Conservation (phyloP, 805 yeast genomes). For the Candida piceae region DNA sequence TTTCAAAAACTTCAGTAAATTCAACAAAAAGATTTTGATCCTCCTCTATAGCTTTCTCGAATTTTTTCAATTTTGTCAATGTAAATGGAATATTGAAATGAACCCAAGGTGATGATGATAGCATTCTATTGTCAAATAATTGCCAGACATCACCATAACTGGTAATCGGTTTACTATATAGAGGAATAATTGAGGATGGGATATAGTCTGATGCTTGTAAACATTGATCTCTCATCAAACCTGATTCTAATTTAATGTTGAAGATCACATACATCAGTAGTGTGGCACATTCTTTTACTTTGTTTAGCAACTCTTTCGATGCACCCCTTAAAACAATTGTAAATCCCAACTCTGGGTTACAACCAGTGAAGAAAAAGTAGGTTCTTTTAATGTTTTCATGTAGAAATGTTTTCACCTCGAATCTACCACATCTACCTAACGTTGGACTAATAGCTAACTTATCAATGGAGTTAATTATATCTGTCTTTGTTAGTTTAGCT, state of each 20-base stretch:
- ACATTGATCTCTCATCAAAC: constrained; percentile 66
- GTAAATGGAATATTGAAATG: constrained; percentile 58
- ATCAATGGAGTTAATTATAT: constrained; percentile 81
- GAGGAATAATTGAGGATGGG: constrained; percentile 10
- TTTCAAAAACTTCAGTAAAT: constrained; percentile 16
- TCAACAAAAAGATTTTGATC: constrained; percentile 26
- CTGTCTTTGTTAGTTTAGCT: constrained; percentile 76
- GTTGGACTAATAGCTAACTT: constrained; percentile 66
- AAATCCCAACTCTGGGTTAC: constrained; percentile 68
- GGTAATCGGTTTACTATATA: constrained; percentile 16
- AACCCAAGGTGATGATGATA: constrained; percentile 86
- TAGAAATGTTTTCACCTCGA: constrained; percentile 66
- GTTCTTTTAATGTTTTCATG: constrained; percentile 57
- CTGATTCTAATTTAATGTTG: constrained; percentile 75
- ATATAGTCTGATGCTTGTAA: constrained; percentile 40
- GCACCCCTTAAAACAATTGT: constrained; percentile 87
- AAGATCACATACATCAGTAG: constrained; percentile 75
- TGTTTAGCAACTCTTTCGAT: constrained; percentile 51
- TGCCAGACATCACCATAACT: constrained; percentile 27
- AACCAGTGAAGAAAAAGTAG: constrained; percentile 75
- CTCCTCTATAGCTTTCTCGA: constrained; percentile 26
- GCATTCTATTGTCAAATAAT: constrained; percentile 41
- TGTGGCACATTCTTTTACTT: constrained; percentile 73
- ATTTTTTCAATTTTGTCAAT: constrained; percentile 14
- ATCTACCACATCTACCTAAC: constrained; percentile 68